These are phyloP conservation scores for Cetradonia linearis DNA, from an alignment of 495 filamentous ascomycete species.

Conservation along the genomic window DNA sequence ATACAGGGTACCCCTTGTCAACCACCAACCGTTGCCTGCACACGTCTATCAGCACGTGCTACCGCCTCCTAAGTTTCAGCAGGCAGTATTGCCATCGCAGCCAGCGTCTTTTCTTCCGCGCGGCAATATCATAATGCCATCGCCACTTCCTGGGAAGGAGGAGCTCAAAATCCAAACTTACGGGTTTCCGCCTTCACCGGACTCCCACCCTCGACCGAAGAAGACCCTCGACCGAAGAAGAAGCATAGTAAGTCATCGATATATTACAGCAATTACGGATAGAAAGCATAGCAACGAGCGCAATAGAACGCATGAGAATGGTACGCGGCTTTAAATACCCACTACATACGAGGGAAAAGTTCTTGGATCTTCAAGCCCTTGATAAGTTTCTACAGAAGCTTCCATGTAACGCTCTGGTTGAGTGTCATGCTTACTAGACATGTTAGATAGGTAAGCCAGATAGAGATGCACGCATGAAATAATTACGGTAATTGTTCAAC, in stretches of 20 bases:
- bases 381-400: background rate
- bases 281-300: background rate
- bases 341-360: background rate
- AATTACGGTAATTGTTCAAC: no score
- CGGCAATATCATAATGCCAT: background rate
- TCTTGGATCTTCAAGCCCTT: background rate
- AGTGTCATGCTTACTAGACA: background rate
- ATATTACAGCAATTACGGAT: background rate
- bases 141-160: background rate
- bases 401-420: background rate
- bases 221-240: background rate
- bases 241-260: background rate
- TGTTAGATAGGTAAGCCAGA: no score
- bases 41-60: background rate
- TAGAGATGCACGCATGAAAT: no score
- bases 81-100: background rate
- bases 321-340: background rate
- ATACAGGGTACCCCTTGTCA: background rate
- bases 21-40: background rate
- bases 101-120: background rate
- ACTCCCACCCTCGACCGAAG: background rate
- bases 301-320: background rate
- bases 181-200: background rate
- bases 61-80: background rate
- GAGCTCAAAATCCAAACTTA: background rate